Evolutionary conservation across 768 basidiomycete species (phyloP).

Genomic region (Amylocystis lapponica): DNA sequence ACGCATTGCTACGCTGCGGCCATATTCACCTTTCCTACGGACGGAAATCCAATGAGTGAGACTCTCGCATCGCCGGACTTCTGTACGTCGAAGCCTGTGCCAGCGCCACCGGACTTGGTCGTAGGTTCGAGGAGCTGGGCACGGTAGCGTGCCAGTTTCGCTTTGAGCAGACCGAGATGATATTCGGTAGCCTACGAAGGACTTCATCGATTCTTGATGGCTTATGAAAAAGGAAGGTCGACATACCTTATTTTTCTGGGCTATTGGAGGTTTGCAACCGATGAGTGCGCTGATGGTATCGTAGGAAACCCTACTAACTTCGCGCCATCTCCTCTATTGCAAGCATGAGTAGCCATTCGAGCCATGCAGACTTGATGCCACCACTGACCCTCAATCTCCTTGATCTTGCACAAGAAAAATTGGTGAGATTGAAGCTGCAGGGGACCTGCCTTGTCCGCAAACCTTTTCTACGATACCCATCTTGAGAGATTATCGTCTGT

Average conservation of each 20-base stretch:
- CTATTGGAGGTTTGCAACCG: conserved; percentile 31
- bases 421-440: too few relatives aligned
- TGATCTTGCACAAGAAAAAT: conserved; percentile 60
- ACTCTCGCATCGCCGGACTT: conserved; percentile 86
- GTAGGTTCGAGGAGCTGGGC: conserved; percentile 92
- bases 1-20: too few relatives aligned
- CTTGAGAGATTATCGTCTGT: conserved; percentile 21
- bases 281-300: conserved; percentile 1
- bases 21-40: conserved; percentile 83
- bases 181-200: conserved; percentile 78
- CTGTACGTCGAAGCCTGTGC: conserved; percentile 86
- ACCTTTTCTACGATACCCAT: conserved; percentile 98
- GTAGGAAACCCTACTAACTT: conserved; percentile 48
- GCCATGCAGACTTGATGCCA: neutral
- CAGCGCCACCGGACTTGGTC: conserved; percentile 73
- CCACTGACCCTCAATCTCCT: conserved; percentile 86
- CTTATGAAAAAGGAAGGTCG: neutral
- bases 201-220: conserved; percentile 4
- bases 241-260: conserved; percentile 87
- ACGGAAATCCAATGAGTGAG: conserved; percentile 92
- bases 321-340: conserved; percentile 90
- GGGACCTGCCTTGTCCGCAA: neutral
- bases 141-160: conserved; percentile 90
- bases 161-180: conserved; percentile 89
- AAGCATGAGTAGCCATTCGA: neutral